These are phyloP conservation scores for Conticribra weissflogii DNA, from an alignment of 108 stramenopile species.

Conservation along the genomic window DNA sequence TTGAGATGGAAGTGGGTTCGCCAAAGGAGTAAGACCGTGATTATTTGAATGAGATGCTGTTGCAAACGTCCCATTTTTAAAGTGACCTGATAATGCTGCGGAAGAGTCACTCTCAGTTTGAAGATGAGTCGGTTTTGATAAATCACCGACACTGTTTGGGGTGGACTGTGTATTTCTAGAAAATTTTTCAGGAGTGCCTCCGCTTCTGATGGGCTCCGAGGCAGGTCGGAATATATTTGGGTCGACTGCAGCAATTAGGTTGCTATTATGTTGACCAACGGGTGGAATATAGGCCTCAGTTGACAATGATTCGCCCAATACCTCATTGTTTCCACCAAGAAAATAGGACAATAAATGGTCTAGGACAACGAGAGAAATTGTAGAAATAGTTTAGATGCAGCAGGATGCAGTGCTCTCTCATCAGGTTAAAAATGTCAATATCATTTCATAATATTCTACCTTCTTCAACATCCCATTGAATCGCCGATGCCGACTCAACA, in stretches of 20 bases:
- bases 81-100: neutral
- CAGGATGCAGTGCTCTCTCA: neutral
- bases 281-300: constrained; percentile 2
- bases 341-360: constrained; percentile 81
- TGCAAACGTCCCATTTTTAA: neutral
- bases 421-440: neutral
- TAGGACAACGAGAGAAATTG: constrained; percentile 10
- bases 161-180: neutral
- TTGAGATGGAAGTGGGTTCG: neutral
- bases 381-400: neutral
- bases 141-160: neutral
- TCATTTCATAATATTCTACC: constrained; percentile 14
- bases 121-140: neutral
- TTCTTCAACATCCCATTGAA: constrained; percentile 44
- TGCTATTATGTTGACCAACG: constrained; percentile 1
- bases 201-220: neutral
- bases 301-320: neutral
- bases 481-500: constrained; percentile 23
- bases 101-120: neutral
- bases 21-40: neutral
- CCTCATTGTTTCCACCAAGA: constrained; percentile 52
- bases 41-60: neutral
- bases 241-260: neutral
- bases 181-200: neutral
- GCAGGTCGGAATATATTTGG: neutral